These are phyloP conservation scores for Lactarius sanguifluus DNA, from an alignment of 768 basidiomycete species.

Conservation along the genomic window DNA sequence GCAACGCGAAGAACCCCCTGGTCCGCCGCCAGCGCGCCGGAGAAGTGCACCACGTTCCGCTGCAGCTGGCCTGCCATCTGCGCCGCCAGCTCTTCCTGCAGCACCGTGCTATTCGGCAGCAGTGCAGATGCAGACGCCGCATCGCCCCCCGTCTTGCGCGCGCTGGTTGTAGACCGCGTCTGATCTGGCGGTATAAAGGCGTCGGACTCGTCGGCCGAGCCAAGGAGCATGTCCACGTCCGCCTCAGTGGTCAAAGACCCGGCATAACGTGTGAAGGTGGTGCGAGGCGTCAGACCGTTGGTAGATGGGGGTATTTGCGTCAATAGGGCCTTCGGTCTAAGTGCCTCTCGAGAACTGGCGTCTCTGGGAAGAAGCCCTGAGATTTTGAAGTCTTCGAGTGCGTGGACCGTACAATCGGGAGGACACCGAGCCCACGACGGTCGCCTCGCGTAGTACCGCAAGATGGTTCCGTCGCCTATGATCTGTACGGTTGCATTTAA, in stretches of 20 bases:
- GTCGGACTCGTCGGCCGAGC: constrained; percentile 29
- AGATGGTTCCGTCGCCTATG: too few relatives aligned
- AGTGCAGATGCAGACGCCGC: constrained; percentile 39
- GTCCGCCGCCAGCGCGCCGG: constrained; percentile 69
- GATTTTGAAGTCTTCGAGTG: too few relatives aligned
- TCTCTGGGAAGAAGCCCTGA: too few relatives aligned
- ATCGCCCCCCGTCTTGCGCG: constrained; percentile 25
- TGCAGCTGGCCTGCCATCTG: constrained; percentile 87
- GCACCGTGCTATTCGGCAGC: constrained; percentile 46
- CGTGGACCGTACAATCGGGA: too few relatives aligned
- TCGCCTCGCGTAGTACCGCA: too few relatives aligned
- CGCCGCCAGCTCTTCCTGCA: constrained; percentile 27
- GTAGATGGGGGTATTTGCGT: neutral
- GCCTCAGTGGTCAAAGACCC: neutral
- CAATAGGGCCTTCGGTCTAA: too few relatives aligned
- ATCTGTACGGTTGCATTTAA: too few relatives aligned
- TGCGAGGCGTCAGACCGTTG: constrained; percentile 43
- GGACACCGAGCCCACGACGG: too few relatives aligned
- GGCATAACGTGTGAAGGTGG: constrained; percentile 32
- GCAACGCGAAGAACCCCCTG: constrained; percentile 65
- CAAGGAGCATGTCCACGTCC: constrained; percentile 17
- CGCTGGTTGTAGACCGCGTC: too few relatives aligned
- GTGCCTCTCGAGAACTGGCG: too few relatives aligned
- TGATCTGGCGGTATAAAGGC: constrained; percentile 34
- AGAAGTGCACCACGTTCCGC: constrained; percentile 77